A percentile compares a stretch with the other conserved stretches of the same genome.
Evolutionary conservation across 1,284 basidiomycete genomes (phyloP).

Genomic region (Papiliotrema fonsecae): DNA sequence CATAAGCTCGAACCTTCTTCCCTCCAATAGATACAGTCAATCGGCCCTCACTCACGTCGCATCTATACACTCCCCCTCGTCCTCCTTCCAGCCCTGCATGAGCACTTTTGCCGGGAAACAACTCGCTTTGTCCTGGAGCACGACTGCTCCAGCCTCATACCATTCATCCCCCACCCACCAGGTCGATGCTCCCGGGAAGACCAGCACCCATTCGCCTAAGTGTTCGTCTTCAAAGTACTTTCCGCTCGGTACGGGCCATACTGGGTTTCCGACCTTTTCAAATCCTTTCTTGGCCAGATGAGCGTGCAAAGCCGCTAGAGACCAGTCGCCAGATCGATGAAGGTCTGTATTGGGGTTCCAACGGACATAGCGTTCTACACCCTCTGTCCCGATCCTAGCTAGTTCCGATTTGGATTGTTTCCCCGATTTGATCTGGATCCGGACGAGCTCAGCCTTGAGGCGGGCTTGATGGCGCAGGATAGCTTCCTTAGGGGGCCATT

Average conservation of each 20-base stretch:
- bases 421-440: conserved; percentile 74
- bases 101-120: conserved; percentile 91
- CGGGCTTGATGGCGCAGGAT: conserved; percentile 78
- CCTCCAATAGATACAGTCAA: too few relatives aligned
- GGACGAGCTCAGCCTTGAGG: conserved; percentile 76
- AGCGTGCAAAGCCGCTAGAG: conserved; percentile 20
- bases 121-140: conserved; percentile 95
- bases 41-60: conserved; percentile 60
- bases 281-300: conserved; percentile 29
- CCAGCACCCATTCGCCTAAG: conserved; percentile 66
- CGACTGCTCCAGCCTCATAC: conserved; percentile 54
- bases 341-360: conserved; percentile 64
- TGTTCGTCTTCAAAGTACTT: conserved; percentile 70
- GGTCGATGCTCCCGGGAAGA: conserved; percentile 62
- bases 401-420: conserved; percentile 63
- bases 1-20: neutral
- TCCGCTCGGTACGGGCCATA: conserved; percentile 31
- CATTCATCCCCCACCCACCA: conserved; percentile 45
- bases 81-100: conserved; percentile 40
- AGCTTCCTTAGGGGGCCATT: conserved; percentile 75
- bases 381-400: conserved; percentile 42
- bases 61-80: conserved; percentile 66
- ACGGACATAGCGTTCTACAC: conserved; percentile 76
- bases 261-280: conserved; percentile 20
- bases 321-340: conserved; percentile 20